Evolutionary conservation across 139 green algal genomes (phyloP), one percentile per base, ranked within the genome.

Genomic region (Picochlorum sp.): DNA sequence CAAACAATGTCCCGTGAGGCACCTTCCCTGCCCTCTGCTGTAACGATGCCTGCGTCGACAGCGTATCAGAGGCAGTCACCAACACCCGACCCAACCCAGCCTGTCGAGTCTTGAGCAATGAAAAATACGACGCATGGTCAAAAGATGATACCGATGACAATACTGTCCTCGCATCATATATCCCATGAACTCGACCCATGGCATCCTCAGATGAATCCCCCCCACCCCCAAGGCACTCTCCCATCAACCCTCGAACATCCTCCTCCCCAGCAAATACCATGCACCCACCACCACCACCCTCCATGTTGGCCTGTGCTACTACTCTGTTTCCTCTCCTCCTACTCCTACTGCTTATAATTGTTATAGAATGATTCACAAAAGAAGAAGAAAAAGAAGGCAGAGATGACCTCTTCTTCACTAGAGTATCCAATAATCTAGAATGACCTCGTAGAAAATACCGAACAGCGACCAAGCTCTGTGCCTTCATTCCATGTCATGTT

Each of bases 11-110:
- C 3, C 87, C 87, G 23, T 84, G 65, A 3, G 81, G 80, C 13
- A 95, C 51, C 13, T 45, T 26, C 5, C 30, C n/a, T 65, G 58
- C 60, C 73, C 82, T 85, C 26, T 87, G 67, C 57, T 87, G 80
- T 10, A 86, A 26, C 5, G 77, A 50, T 21, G 65, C 73, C 60
- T 89, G 83, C 15, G 85, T 92, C 10, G 83, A 90, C 0, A 66
- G 13, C 6, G 85, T 55, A 15, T 62, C 38, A 0, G 24, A 51
- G 34, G 82, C 69, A 0, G 60, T 54, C 37, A 89, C 55, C 57
- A 90, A 54, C 21, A 75, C 41, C 10, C 67, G 51, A 9, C 85
- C 85, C 49, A 88, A 21, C 34, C 34, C 34, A 41, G 8, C 6
- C 10, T 45, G 26, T 14, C n/a, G 14, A 4, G 59, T 72, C 2